Evolutionary conservation across 345 rosid species (phyloP), one percentile per base, ranked within the genome.

Genomic region (Theobroma cacao): DNA sequence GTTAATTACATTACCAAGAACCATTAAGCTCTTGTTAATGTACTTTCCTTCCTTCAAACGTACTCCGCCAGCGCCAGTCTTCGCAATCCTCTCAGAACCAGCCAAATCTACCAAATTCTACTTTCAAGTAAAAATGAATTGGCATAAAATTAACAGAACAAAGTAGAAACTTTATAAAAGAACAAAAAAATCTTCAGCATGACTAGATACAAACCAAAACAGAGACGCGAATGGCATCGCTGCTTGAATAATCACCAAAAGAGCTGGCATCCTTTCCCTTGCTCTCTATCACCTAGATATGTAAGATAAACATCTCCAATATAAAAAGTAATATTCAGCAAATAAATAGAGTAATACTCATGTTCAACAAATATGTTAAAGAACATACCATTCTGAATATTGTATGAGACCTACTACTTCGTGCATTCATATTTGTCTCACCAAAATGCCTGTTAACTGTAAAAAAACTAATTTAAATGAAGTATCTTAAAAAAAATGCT

Each of bases 341-440:
- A 22, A 74, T 24, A 26, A 78, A 28, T n/a, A 36, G 36, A 18
- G 34, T 43, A 18, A 41, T 34, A 14, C 15, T 75, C n/a, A 67
- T 41, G 41, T 62, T 70, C 28, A 30, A 40, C 7, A 60, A 43
- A 58, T 38, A 13, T 33, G 64, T 22, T n/a, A 40, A 33, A 18
- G 63, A 71, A 15, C 75, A 13, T 90, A 96, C 99, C 99, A 91
- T 96, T 89, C 98, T 89, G 76, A 96, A 94, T 81, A 96, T 92
- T 11, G 98, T 92, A 88, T 96, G 99, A 30, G 99, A 96, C 79
- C 98, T 94, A 84, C 99, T 94, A 85, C 98, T 96, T 28, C 94
- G 90, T 77, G 86, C 90, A 79, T 94, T 94, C 98, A 96, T 96
- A 82, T 92, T 96, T 81, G 99, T 94, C 91, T 91, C 97, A 0